Base-by-base conservation (phyloP, 176 grass and related monocot genomes). In the Aechmea fasciata region DNA sequence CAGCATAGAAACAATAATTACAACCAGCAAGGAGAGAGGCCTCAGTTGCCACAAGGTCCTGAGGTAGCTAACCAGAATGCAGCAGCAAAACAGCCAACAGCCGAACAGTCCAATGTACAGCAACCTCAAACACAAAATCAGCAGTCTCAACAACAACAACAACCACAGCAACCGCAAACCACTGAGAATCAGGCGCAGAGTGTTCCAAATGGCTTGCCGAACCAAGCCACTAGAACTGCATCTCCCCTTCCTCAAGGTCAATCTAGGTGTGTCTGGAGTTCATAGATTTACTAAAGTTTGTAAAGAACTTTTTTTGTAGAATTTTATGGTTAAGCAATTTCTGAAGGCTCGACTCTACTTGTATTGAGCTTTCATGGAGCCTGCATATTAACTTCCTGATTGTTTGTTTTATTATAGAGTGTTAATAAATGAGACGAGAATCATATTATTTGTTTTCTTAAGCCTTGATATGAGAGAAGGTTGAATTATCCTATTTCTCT, bases 201-300 rank as follows among this genome's bases (percentile, higher is more conserved):
- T 90, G 76, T 71, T 90, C 80, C 82, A 68, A 87, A 87, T 84
- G 87, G 89, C 63, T 76, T 61, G 47, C 68, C 78, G 24, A 86
- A 82, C 73, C 83, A 88, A 71, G 49, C 83, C 13, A 64, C 65
- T 71, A 87, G 86, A 85, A 83, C 85, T 48, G 94, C 89, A 33
- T 83, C 89, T 71, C 84, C 90, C 54, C 94, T 99, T 80, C 94
- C 94, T 48, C 89, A 90, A 80, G 94, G 94, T 13, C 80, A 80
- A 69, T 90, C 94, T 99, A 99, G 89, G 94, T 99, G 89, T 99
- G 94, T 99, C 76, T 88, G 89, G 84, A 99, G 94, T 90, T 99
- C 87, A 82, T 93, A 99, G 87, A 80, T 67, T 67, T 81, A 24
- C 65, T 50, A 68, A 75, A 69, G 72, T 82, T 90, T 84, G 82